phyloP scores from a whole-genome alignment of 1,284 basidiomycete species.

The Hypsizygus ulmarius region DNA sequence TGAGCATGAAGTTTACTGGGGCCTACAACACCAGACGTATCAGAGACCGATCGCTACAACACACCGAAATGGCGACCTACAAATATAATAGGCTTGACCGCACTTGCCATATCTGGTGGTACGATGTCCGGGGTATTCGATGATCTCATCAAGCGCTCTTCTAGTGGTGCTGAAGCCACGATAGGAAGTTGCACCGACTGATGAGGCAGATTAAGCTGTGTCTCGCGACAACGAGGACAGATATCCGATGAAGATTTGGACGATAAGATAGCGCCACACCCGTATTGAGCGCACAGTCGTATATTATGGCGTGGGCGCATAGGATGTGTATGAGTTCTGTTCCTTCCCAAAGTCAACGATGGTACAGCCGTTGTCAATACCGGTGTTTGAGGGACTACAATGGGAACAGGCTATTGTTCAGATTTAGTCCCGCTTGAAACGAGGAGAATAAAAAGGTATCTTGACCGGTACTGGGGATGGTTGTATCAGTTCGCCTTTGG shows the following conservation, averaged over 20 bases:
- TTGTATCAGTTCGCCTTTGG: constrained; percentile 17
- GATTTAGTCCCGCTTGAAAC: neutral
- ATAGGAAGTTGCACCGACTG: no score
- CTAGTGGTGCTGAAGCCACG: no score
- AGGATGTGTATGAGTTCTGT: neutral
- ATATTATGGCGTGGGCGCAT: constrained; percentile 3
- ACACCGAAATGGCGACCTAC: no score
- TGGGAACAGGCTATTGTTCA: neutral
- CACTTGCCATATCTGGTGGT: no score
- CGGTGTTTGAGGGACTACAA: no score
- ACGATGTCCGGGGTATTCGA: neutral
- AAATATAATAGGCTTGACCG: no score
- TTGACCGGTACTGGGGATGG: neutral
- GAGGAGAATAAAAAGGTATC: neutral
- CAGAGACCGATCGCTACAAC: no score
- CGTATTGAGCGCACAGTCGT: constrained; percentile 11
- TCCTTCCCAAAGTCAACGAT: neutral
- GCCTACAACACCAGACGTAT: constrained; percentile 4
- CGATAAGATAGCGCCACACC: constrained; percentile 11
- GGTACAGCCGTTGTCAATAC: no score
- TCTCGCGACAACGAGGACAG: constrained; percentile 7
- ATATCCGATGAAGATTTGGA: neutral
- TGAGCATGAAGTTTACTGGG: neutral
- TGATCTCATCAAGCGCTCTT: neutral
- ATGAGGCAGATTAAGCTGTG: neutral